Evolutionary conservation across 2,329 filamentous ascomycete genomes (phyloP).

Genomic region (Ophiocordyceps unilateralis): DNA sequence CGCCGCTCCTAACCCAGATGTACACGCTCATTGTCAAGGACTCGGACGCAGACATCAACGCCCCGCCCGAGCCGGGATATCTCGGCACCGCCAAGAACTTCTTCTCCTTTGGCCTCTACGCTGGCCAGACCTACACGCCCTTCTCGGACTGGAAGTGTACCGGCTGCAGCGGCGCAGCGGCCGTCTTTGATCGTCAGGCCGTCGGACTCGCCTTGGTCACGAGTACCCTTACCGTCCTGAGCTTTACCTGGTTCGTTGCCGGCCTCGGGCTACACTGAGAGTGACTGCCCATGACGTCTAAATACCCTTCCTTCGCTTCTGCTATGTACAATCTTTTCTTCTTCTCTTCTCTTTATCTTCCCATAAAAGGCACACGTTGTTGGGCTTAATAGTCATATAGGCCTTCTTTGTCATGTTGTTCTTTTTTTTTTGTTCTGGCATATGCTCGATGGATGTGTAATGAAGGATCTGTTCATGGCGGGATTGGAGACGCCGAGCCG

Average conservation of each 20-base stretch:
- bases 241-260: constrained; percentile 47
- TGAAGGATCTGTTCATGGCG: neutral
- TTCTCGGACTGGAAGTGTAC: constrained; percentile 35
- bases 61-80: constrained; percentile 37
- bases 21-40: constrained; percentile 49
- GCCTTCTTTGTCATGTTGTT: neutral
- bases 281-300: neutral
- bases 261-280: constrained; percentile 24
- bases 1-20: constrained; percentile 32
- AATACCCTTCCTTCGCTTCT: too few species aligned
- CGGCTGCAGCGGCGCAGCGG: constrained; percentile 36
- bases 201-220: constrained; percentile 34
- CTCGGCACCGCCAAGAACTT: constrained; percentile 27
- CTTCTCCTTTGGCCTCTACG: constrained; percentile 41
- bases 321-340: neutral
- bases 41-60: constrained; percentile 31
- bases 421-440: neutral
- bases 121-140: constrained; percentile 30
- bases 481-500: neutral
- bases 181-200: constrained; percentile 27
- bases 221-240: constrained; percentile 36
- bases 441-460: neutral
- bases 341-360: neutral
- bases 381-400: neutral
- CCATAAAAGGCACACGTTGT: neutral